Base-by-base conservation (phyloP, 495 filamentous ascomycete species). In the Annulohypoxylon stygium region DNA sequence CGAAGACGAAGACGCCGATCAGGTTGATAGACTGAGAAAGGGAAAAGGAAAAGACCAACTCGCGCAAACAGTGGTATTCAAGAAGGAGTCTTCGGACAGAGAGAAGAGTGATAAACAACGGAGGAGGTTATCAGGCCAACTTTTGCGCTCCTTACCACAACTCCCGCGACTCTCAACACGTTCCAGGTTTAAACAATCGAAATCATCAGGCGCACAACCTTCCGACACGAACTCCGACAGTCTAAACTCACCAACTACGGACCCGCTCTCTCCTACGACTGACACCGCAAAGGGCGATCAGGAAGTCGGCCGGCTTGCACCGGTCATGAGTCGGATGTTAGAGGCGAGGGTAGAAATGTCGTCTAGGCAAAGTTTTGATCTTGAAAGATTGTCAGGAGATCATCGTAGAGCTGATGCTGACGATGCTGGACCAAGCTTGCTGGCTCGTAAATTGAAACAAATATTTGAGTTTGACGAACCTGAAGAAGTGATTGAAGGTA, bases 401-500 rank as follows among this genome's bases (percentile, higher is more conserved):
- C 78, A 75, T 48, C 79, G 80, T 61, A 80, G 70, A 70, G 74
- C 63, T 55, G 80, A 80, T 16, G 75, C 59, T 11, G 80, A 79
- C n/a, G 81, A 80, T 55, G 70, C 70, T 20, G 79, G 82, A 0
- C 77, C 84, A 43, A 85, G 79, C 53, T 66, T 79, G 61, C 86
- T 98, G 18, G 90, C 91, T 8, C 87, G 86, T 53, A 87, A 90
- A 61, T 78, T 99, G 25, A 93, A 89, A 84, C 90, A 97, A 58
- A 97, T 99, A 70, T 99, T 99, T 79, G 88, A 88, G 37, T 97
- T 97, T 70, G 89, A 94, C 36, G 84, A 85, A 18, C 86, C 92
- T 0, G 96, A 99, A 78, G 92, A 95, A 61, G 93, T 98, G 6
- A 88, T 97, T 74, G 85, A 91, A 77, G 91, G 91, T 92, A 81